A percentile compares a stretch with the other conserved stretches of the same genome.
phyloP scores from a whole-genome alignment of 176 grass and related monocot genomes.

The Pontederia paniculata region DNA sequence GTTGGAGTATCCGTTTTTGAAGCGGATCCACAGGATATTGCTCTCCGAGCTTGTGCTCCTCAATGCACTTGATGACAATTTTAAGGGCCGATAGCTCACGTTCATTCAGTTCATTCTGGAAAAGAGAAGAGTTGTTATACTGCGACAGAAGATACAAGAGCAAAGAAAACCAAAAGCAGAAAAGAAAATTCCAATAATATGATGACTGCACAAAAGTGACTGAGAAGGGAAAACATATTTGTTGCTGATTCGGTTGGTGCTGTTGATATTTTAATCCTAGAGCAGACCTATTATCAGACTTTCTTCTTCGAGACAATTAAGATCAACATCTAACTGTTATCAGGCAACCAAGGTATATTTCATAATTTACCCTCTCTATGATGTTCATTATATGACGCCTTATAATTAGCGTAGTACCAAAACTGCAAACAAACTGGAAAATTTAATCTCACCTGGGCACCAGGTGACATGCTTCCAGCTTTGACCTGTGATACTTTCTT shows the following conservation, averaged over 20 bases:
- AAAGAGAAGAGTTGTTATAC: not conserved
- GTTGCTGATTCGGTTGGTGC: no score
- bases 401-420: no score
- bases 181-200: no score
- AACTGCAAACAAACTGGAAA: not conserved
- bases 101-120: conserved; percentile 82
- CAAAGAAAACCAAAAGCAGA: not conserved
- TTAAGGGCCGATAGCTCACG: conserved; percentile 70
- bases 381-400: no score
- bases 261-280: no score
- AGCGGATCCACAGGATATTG: conserved; percentile 69
- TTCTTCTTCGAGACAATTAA: no score
- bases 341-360: no score
- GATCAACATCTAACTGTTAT: no score
- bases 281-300: no score
- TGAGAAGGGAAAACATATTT: no score
- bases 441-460: conserved; percentile 43
- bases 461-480: conserved; percentile 54
- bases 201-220: no score
- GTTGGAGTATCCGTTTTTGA: conserved; percentile 59
- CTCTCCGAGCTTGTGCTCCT: conserved; percentile 78
- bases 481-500: conserved; percentile 51
- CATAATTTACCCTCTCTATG: no score
- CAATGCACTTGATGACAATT: conserved; percentile 79
- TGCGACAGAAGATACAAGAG: not conserved